Evolutionary conservation across 805 yeast genomes (phyloP).

Genomic region (Candida koratica): DNA sequence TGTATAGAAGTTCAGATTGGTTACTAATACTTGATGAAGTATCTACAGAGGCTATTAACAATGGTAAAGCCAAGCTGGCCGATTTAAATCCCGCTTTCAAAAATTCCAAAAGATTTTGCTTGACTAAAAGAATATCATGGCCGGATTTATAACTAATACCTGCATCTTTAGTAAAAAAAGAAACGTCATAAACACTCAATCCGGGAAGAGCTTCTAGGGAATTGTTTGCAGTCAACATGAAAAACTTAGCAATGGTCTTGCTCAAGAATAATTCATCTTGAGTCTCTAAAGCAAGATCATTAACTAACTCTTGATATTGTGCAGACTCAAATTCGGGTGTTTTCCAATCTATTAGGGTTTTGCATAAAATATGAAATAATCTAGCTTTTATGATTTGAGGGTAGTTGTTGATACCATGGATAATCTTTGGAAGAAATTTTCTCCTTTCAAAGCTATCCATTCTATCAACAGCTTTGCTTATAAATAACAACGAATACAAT

Average conservation of each 20-base stretch:
- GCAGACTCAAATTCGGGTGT: conserved; percentile 45
- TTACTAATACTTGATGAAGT: conserved; percentile 52
- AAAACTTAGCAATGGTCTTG: conserved; percentile 49
- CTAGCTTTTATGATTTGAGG: conserved; percentile 47
- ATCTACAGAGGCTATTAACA: conserved; percentile 64
- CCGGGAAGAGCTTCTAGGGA: conserved; percentile 54
- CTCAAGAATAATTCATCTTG: conserved; percentile 46
- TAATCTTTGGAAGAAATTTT: conserved; percentile 44
- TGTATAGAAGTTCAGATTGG: conserved; percentile 47
- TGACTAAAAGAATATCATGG: conserved; percentile 38
- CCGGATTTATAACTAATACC: conserved; percentile 54
- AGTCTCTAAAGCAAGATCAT: conserved; percentile 33
- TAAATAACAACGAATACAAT: conserved; percentile 59
- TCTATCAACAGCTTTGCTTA: conserved; percentile 65
- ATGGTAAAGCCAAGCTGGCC: conserved; percentile 40
- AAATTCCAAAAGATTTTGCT: conserved; percentile 31
- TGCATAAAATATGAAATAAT: conserved; percentile 57
- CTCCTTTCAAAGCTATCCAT: conserved; percentile 34
- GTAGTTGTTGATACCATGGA: conserved; percentile 43
- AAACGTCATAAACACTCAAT: conserved; percentile 49
- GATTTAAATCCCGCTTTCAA: conserved; percentile 40
- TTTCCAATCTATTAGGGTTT: conserved; percentile 46
- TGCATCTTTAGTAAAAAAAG: conserved; percentile 65
- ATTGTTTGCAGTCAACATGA: conserved; percentile 48
- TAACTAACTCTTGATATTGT: conserved; percentile 36